These are phyloP conservation scores for Pecoramyces ruminantium DNA, from an alignment of 192 early-diverging fungal species.

Conservation along the genomic window DNA sequence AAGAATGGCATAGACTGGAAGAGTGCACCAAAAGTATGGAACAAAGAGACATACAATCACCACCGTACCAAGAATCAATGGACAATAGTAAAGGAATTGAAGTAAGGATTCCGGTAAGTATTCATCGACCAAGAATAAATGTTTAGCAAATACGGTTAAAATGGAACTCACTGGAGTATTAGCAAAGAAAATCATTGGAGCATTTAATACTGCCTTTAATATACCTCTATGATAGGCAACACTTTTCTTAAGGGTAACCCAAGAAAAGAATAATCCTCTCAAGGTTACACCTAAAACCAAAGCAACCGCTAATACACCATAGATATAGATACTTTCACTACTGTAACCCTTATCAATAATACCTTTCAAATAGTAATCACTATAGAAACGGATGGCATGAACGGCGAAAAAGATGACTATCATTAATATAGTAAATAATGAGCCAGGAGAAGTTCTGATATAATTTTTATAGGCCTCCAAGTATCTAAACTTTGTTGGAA, in stretches of 20 bases:
- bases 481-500: not conserved
- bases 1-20: slow-evolving; percentile 18
- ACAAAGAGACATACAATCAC: slow-evolving; percentile 40
- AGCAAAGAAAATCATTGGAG: slow-evolving; percentile 41
- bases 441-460: slow-evolving; percentile 17
- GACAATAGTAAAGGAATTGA: slow-evolving; percentile 28
- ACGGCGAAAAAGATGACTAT: slow-evolving; percentile 33
- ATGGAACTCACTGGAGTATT: slow-evolving; percentile 38
- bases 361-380: slow-evolving; percentile 21
- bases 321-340: not conserved
- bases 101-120: slow-evolving; percentile 26
- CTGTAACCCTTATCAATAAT: not conserved
- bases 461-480: slow-evolving; percentile 16
- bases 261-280: slow-evolving; percentile 8
- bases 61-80: slow-evolving; percentile 28
- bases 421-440: slow-evolving; percentile 20
- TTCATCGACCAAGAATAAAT: slow-evolving; percentile 29
- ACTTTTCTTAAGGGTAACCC: not conserved
- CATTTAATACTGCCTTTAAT: not conserved
- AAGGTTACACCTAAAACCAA: slow-evolving; percentile 7
- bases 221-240: slow-evolving; percentile 13
- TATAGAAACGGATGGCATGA: slow-evolving; percentile 39
- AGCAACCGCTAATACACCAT: slow-evolving; percentile 3
- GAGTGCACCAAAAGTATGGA: slow-evolving; percentile 37
- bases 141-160: slow-evolving; percentile 29